Evolutionary conservation across 768 basidiomycete species (phyloP), one percentile per base, ranked within the genome.

Genomic region (Tylopilus rubrobrunneus): DNA sequence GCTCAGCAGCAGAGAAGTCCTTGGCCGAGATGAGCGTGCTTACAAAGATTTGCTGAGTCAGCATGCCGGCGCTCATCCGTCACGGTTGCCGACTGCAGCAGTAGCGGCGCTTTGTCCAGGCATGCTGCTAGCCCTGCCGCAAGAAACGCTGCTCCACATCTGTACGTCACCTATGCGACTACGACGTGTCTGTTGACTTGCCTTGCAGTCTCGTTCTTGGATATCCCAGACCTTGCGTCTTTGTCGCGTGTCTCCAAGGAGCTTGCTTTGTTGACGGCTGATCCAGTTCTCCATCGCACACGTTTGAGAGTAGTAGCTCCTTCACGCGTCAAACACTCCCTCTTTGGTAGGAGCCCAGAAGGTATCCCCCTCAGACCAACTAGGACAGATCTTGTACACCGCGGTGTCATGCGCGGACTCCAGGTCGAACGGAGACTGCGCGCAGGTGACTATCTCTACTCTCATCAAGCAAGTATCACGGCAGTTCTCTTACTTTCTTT

Each of bases 371-470:
- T 89, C 12, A 74, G 88, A 41, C 87, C 88, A 2, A 84, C 84
- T 5, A 65, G 88, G 4, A 74, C 74, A 14, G 86, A 90, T 45
- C 75, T 89, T 28, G 80, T 86, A 7, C 84, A 85, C 37, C 75
- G 88, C 39, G 81, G 84, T 27, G 85, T 90, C 52, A 80, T 89
- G 54, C 81, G 81, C 19, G 87, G 87, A 2, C 68, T 87, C 42
- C 79, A 78, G 12, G 77, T 89, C 41, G 85, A 85, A 63, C 69
- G 85, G 56, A 73, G 80, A 53, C 87, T 84, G 82, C 79, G 85
- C 60, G 74, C 75, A 56, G 87, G 88, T 23, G 63, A 68, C 34
- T 90, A 90, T 62, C 75, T 88, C 48, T 81, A 83, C 61, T 84
- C 85, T 36, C 72, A 76, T 9, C 75, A 75, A 48, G 88, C 85